phyloP scores from a whole-genome alignment of 1,139 yeast genomes.

The Debaryomyces subglobosus region DNA sequence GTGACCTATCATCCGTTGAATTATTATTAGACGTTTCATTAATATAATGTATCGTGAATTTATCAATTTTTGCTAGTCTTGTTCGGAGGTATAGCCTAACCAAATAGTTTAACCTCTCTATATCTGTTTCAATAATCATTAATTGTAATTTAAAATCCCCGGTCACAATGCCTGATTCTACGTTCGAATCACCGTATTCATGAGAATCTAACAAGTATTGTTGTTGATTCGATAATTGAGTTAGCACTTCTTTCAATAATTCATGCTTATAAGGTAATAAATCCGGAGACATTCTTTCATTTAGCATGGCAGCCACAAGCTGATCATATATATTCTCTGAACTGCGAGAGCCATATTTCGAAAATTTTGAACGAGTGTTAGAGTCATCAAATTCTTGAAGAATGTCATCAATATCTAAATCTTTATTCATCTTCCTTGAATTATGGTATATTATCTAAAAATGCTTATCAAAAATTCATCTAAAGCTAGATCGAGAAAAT shows the following conservation, averaged over 20 bases:
- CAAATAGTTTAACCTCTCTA: slow-evolving; percentile 82
- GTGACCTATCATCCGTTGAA: slow-evolving; percentile 24
- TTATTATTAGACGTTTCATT: slow-evolving; percentile 28
- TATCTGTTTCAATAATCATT: slow-evolving; percentile 86
- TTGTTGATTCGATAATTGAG: slow-evolving; percentile 66
- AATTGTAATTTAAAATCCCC: slow-evolving; percentile 76
- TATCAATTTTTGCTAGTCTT: slow-evolving; percentile 74
- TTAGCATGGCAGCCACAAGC: slow-evolving; percentile 72
- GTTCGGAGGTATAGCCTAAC: slow-evolving; percentile 79
- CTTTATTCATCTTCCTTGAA: slow-evolving; percentile 1
- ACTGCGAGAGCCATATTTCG: not conserved
- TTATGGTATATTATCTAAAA: not conserved
- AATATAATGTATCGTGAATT: slow-evolving; percentile 59
- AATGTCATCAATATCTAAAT: slow-evolving; percentile 68
- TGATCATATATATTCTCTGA: slow-evolving; percentile 37
- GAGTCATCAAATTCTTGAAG: slow-evolving; percentile 58
- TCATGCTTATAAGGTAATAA: slow-evolving; percentile 68
- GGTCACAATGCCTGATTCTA: slow-evolving; percentile 41
- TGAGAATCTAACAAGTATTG: slow-evolving; percentile 69
- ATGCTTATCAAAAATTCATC: not conserved
- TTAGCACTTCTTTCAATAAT: slow-evolving; percentile 59
- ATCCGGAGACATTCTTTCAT: slow-evolving; percentile 86
- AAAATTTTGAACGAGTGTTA: slow-evolving; percentile 15
- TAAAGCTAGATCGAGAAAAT: not conserved
- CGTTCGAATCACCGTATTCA: slow-evolving; percentile 49